phyloP scores from a whole-genome alignment of 192 early-diverging fungal genomes.

The Coemansia javaensis region DNA sequence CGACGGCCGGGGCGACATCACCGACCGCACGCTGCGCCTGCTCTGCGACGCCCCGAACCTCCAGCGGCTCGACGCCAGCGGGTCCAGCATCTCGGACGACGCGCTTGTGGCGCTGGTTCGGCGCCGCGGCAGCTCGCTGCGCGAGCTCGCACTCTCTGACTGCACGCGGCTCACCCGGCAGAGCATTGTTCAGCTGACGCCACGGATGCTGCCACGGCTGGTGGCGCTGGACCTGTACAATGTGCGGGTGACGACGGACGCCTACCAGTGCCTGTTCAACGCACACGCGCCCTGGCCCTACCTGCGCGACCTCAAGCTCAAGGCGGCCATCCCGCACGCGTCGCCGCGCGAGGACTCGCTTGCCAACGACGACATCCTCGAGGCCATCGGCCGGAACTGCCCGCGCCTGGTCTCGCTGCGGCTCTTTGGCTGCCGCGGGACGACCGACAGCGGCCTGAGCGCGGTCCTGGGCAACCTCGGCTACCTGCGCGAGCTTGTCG shows the following conservation, averaged over 20 bases:
- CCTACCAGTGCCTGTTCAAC: constrained; percentile 46
- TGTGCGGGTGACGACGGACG: constrained; percentile 41
- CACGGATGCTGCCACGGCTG: constrained; percentile 25
- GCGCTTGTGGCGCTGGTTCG: constrained; percentile 25
- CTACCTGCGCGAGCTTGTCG: constrained; percentile 47
- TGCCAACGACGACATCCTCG: constrained; percentile 47
- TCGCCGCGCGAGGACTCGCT: constrained; percentile 39
- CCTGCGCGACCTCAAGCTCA: constrained; percentile 41
- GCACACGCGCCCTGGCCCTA: constrained; percentile 31
- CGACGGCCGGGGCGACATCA: constrained; percentile 26
- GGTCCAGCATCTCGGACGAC: constrained; percentile 37
- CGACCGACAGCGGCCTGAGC: constrained; percentile 46
- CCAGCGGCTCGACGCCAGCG: constrained; percentile 29
- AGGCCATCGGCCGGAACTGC: constrained; percentile 42
- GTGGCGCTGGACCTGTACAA: constrained; percentile 37
- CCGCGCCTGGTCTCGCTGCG: constrained; percentile 38
- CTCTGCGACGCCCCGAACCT: constrained; percentile 32
- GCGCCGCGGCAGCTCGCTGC: constrained; percentile 16
- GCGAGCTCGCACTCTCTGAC: constrained; percentile 36
- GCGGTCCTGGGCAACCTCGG: constrained; percentile 43
- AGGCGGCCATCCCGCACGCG: constrained; percentile 34
- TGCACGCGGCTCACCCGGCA: constrained; percentile 36
- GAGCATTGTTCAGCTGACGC: constrained; percentile 36
- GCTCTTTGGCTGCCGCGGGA: constrained; percentile 49
- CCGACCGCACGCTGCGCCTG: constrained; percentile 18